Evolutionary conservation across 345 rosid genomes (phyloP), one percentile per base, ranked within the genome.

Genomic region (Eucalyptus cloeziana): DNA sequence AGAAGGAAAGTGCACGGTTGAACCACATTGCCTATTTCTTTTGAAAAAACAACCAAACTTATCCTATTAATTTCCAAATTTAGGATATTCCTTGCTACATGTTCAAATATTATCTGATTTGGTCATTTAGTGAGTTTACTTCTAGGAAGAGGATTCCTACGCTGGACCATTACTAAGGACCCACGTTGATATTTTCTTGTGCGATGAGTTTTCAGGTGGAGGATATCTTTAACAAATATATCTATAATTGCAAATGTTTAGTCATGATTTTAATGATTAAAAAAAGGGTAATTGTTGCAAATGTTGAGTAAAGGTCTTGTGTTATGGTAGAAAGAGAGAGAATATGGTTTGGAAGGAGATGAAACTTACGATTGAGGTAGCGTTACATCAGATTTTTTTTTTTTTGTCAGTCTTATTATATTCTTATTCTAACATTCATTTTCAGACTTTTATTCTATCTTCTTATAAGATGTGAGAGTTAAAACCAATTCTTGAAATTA

Each of bases 1-100:
- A 19, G 0, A 21, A 37, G 27, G 7, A 71, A 71, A 71, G 25
- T 76, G 8, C 14, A 21, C 5, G 0, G 10, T 6, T 16, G 11
- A 31, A 37, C 81, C 22, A 37, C 7, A 37, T 71, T 7, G 2
- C 7, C 14, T 5, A 9, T 17, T 71, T 1, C 30, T 16, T 62
- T 7, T 12, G 4, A 0, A 7, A 33, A 69, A 69, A 71, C 45
- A 37, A 71, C 14, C 11, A 19, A 17, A 19, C 5, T 9, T 9
- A 17, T 33, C 22, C 13, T 64, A 15, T 60, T 60, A 60, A 64
- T 13, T 64, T 30, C 16, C 37, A 7, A n/a, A 64, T 37, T 30
- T 5, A 64, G 4, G 19, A 64, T n/a, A n/a, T 31, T 64, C 37
- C 8, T 64, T 4, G 14, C 33, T 8, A 14, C 10, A n/a, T 1